Percentiles rank a stretch among this genome's conserved stretches.
Evolutionary conservation across 2,329 filamentous ascomycete species (phyloP).

Genomic region (Niveomyces coronatus): DNA sequence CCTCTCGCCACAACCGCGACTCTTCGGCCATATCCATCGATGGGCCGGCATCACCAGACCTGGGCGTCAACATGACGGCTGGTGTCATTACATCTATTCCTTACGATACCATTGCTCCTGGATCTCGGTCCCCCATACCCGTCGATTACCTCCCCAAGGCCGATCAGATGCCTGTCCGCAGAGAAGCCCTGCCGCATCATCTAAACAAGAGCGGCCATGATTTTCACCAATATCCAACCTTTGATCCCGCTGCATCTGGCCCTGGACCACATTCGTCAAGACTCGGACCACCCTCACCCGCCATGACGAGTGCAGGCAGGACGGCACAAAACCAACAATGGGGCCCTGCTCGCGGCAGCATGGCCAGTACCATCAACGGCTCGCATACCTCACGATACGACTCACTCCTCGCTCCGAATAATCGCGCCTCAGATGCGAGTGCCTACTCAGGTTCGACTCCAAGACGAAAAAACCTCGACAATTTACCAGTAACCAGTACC

Average conservation of each 20-base stretch:
- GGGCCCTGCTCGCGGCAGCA: conserved; percentile 47
- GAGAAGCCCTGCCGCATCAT: conserved; percentile 73
- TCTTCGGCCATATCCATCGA: conserved; percentile 66
- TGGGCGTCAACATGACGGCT: conserved; percentile 61
- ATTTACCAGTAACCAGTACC: conserved; percentile 12
- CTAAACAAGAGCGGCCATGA: conserved; percentile 68
- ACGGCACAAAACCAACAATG: conserved; percentile 70
- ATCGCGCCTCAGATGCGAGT: conserved; percentile 47
- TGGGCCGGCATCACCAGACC: conserved; percentile 51
- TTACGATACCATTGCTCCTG: conserved; percentile 60
- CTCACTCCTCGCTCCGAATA: conserved; percentile 50
- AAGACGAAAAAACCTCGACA: conserved; percentile 17
- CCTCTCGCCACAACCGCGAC: conserved; percentile 64
- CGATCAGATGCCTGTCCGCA: conserved; percentile 52
- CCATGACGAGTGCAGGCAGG: conserved; percentile 62
- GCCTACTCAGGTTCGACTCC: conserved; percentile 44
- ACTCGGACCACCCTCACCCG: conserved; percentile 42
- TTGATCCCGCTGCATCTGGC: conserved; percentile 42
- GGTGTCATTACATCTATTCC: conserved; percentile 83
- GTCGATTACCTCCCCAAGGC: conserved; percentile 62
- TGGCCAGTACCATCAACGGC: conserved; percentile 38
- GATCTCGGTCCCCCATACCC: conserved; percentile 58
- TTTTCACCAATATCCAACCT: conserved; percentile 80
- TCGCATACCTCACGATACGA: conserved; percentile 52
- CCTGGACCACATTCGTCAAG: conserved; percentile 43